These are phyloP conservation scores for Colletotrichum falcatum DNA, from an alignment of 2,329 filamentous ascomycete species.

Conservation along the genomic window DNA sequence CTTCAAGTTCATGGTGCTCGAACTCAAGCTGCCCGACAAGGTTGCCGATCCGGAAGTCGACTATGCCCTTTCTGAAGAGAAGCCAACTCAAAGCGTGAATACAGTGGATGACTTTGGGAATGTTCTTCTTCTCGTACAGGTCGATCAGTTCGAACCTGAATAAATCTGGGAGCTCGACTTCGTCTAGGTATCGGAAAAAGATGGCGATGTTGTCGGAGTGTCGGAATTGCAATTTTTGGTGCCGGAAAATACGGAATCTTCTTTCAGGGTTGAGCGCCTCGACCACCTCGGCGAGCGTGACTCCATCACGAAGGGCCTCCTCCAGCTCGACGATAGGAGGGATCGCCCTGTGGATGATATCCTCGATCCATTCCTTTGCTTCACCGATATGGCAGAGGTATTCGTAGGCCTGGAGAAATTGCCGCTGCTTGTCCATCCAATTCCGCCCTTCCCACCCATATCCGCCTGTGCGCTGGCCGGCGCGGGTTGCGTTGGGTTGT, in stretches of 20 bases:
- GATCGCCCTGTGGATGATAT: conserved; percentile 85
- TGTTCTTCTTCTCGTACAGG: conserved; percentile 99
- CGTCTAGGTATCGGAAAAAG: conserved; percentile 93
- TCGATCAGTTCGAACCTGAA: conserved; percentile 98
- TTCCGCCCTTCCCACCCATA: conserved; percentile 86
- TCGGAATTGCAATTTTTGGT: conserved; percentile 87
- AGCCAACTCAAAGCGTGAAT: conserved; percentile 98
- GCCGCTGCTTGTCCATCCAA: conserved; percentile 99
- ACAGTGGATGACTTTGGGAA: conserved; percentile 98
- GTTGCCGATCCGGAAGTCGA: conserved; percentile 96
- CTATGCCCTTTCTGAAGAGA: conserved; percentile 93
- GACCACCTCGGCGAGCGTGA: conserved; percentile 94
- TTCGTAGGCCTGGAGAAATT: conserved; percentile 96
- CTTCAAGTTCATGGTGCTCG: conserved; percentile 96
- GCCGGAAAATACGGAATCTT: conserved; percentile 84
- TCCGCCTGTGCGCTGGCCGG: conserved; percentile 59
- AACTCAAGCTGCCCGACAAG: conserved; percentile 96
- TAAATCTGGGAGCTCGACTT: conserved; percentile 91
- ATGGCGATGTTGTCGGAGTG: conserved; percentile 98
- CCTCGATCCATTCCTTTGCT: conserved; percentile 98
- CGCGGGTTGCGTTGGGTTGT: conserved; percentile 60
- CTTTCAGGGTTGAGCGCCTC: conserved; percentile 85
- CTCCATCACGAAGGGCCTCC: conserved; percentile 90
- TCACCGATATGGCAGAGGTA: conserved; percentile 99
- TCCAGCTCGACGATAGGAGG: conserved; percentile 95